These are phyloP conservation scores for Cordyceps farinosa DNA, from an alignment of 2,329 filamentous ascomycete genomes.

Conservation along the genomic window DNA sequence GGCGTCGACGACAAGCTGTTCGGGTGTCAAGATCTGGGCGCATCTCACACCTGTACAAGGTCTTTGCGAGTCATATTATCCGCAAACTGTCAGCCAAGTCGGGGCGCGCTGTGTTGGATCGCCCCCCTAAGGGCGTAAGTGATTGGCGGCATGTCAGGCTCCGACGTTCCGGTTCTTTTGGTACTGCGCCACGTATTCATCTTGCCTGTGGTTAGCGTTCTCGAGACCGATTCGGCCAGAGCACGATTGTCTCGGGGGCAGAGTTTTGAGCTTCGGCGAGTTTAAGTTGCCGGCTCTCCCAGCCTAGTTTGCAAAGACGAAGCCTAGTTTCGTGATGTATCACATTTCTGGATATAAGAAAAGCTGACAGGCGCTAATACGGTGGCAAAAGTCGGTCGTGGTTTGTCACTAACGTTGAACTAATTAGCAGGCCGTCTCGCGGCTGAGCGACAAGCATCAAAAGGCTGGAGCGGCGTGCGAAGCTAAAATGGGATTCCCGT, in stretches of 20 bases:
- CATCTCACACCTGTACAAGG: background rate
- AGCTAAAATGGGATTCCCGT: background rate
- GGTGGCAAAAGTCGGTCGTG: background rate
- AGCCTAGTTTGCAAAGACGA: no score
- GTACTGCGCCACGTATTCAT: background rate
- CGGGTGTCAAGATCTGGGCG: background rate
- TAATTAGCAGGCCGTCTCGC: background rate
- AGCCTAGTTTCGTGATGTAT: background rate
- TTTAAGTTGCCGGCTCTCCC: background rate
- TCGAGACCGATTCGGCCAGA: no score
- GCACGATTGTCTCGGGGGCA: background rate
- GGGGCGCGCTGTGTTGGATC: background rate
- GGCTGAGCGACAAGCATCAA: background rate
- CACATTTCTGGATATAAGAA: slow-evolving; percentile 3
- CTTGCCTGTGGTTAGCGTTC: no score
- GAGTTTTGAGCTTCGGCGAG: background rate
- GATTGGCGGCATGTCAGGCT: background rate
- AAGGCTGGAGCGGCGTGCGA: background rate
- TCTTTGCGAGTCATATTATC: background rate
- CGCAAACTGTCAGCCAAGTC: background rate
- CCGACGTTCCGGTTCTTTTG: background rate
- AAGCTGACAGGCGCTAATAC: background rate
- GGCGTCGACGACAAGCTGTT: background rate
- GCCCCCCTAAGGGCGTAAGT: background rate
- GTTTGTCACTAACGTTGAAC: background rate